phyloP scores from a whole-genome alignment of 2,329 filamentous ascomycete species.

The Botryotinia globosa region DNA sequence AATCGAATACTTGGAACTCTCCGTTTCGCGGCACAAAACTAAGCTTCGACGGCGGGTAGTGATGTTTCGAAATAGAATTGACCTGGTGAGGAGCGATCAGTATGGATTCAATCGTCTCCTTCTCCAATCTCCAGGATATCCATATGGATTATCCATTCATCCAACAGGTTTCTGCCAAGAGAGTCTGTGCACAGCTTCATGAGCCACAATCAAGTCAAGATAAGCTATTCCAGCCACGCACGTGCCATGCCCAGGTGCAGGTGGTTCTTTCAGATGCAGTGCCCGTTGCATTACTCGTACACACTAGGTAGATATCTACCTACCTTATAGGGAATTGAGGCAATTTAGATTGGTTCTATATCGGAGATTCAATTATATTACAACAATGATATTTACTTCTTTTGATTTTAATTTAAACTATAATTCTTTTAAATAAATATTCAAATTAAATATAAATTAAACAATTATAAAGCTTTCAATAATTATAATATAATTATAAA shows the following conservation, averaged over 20 bases:
- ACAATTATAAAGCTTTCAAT: no score
- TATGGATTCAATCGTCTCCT: neutral
- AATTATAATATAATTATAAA: no score
- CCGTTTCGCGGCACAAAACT: neutral
- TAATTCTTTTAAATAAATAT: no score
- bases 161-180: neutral
- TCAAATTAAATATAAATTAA: no score
- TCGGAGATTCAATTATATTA: no score
- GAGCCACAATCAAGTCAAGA: neutral
- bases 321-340: no score
- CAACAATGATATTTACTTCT: no score
- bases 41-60: neutral
- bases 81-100: neutral
- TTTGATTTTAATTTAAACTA: no score
- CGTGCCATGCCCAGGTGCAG: no score
- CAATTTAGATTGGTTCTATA: no score
- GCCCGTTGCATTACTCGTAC: neutral
- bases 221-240: neutral
- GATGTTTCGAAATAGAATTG: neutral
- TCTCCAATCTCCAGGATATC: neutral
- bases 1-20: neutral
- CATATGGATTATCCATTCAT: neutral
- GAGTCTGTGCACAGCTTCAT: neutral
- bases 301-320: no score
- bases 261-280: neutral